Percentiles rank a stretch among this genome's conserved stretches.
phyloP scores from a whole-genome alignment of 495 filamentous ascomycete genomes.

The Penicillium waksmanii region DNA sequence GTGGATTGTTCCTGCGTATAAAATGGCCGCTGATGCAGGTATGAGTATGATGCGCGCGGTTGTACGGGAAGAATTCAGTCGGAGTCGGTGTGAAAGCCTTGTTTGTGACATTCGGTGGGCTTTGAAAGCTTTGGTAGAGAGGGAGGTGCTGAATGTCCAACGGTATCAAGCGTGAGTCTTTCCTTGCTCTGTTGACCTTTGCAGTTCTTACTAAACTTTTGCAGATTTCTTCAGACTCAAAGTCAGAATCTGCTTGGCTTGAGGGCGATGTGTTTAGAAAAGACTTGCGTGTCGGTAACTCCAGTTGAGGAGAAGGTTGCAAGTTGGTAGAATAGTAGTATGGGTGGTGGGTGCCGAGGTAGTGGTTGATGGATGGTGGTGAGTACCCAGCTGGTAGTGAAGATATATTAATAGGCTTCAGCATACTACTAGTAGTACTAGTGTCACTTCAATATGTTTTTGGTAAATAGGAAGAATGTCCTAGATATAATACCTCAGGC shows the following conservation, averaged over 20 bases:
- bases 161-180: constrained; percentile 59
- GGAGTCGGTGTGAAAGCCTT: constrained; percentile 70
- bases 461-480: too few relatives aligned
- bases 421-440: too few relatives aligned
- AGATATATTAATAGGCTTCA: too few relatives aligned
- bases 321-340: not conserved
- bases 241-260: not conserved
- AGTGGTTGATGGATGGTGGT: too few relatives aligned
- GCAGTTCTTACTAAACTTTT: not conserved
- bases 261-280: constrained; percentile 4
- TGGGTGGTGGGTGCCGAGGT: too few relatives aligned
- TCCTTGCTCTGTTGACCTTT: too few relatives aligned
- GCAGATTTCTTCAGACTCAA: not conserved
- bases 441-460: too few relatives aligned
- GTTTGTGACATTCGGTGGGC: constrained; percentile 71
- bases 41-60: constrained; percentile 87
- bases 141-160: constrained; percentile 55
- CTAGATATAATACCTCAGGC: too few relatives aligned
- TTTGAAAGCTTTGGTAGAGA: constrained; percentile 69
- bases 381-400: too few relatives aligned
- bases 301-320: not conserved
- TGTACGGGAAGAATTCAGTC: constrained; percentile 83
- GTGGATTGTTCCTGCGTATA: constrained; percentile 91
- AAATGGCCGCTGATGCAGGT: constrained; percentile 79
- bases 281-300: constrained; percentile 1